Conservation (phyloP, 2,329 filamentous ascomycete species). For the Talaromyces atroroseus region DNA sequence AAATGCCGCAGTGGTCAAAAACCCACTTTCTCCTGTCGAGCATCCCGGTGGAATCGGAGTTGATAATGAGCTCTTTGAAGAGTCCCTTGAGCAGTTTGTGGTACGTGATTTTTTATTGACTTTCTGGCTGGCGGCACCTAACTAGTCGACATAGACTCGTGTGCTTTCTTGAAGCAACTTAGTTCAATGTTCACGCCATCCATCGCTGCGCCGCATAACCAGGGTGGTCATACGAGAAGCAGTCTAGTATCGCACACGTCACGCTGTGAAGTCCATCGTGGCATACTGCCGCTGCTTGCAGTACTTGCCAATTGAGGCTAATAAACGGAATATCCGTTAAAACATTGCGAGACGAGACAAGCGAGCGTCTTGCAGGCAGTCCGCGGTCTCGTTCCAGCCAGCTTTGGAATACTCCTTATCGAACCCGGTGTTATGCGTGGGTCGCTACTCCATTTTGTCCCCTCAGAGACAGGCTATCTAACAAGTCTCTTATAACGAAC, state of each 20-base stretch:
- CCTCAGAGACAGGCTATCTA: neutral
- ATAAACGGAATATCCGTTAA: neutral
- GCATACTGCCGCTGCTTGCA: neutral
- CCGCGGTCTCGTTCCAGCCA: neutral
- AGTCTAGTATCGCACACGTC: neutral
- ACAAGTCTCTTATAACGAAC: neutral
- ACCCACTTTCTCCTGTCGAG: constrained; percentile 56
- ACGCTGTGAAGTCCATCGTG: neutral
- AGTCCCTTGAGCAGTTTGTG: constrained; percentile 50
- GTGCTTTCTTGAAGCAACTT: constrained; percentile 7
- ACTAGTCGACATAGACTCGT: neutral
- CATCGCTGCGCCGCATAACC: neutral
- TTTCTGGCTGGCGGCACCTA: neutral
- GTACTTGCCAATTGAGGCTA: neutral
- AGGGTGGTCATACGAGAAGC: neutral
- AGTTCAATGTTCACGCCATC: neutral
- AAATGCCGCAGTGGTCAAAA: constrained; percentile 54
- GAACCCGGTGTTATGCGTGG: neutral
- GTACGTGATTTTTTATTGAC: constrained; percentile 27
- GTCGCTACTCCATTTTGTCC: neutral
- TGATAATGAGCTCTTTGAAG: constrained; percentile 61
- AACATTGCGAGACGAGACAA: neutral
- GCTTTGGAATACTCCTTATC: neutral
- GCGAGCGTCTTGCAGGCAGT: neutral
- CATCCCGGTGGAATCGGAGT: constrained; percentile 58